Evolutionary conservation across 2,329 filamentous ascomycete species (phyloP), one percentile per base, ranked within the genome.

Genomic region (Knufia fluminis): DNA sequence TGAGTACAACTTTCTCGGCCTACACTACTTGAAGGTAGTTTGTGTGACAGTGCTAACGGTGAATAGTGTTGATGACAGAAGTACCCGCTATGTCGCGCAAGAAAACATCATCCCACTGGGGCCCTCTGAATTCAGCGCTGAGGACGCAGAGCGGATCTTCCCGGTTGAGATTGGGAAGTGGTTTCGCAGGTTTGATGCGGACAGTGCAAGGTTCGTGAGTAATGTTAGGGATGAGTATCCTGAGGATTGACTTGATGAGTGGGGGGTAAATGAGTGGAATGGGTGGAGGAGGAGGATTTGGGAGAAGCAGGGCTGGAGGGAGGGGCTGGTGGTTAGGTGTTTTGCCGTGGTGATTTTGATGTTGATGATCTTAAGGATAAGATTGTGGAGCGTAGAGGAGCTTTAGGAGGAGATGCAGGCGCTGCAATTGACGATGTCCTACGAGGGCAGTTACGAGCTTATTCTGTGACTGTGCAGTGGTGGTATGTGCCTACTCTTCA

Each of bases 171-270:
- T 89, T 2, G 92, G 92, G 0, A 84, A 83, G 59, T 87, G 86
- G 65, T 97, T 98, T 66, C 94, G 87, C 66, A 75, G 88, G 36
- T 97, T 89, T 74, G 86, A 96, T 66, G 61, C 65, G 3, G 70
- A 69, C 28, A 73, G 68, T 0, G 79, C 79, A 57, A 73, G 68
- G 3, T 98, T 97, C 68, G 75, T 95, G 26, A 94, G 88, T 59
- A 97, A 96, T 65, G 72, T 86, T 47, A 68, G 69, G 58, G 86
- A 94, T 59, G 81, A 90, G 61, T 96, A 89, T 66, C 91, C 91
- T 0, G 85, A 95, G 62, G 87, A 94, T 66, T 95, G 53, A 58
- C 26, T 24, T 6, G 20, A 26, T 20, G 24, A 32, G 33, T 32
- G 46, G 38, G 19, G 38, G n/a, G 22, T n/a, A 8, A 22, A 26